Base-by-base conservation (phyloP, 2,329 filamentous ascomycete genomes). In the Aspergillus transmontanensis region DNA sequence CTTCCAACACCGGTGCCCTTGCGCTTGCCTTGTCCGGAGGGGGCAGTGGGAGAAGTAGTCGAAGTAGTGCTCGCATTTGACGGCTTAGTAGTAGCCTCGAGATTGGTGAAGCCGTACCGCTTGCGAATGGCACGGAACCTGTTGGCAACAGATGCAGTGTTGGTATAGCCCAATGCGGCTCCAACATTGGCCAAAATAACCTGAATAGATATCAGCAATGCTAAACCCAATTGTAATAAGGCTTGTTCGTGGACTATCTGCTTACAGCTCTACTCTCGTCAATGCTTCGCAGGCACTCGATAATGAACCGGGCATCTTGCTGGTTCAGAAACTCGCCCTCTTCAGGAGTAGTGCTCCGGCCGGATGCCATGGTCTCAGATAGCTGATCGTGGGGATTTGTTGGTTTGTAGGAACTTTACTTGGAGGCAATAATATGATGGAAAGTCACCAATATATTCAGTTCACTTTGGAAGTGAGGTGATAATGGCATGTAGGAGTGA, bases 151-250 rank as follows among this genome's bases (percentile, higher is more conserved):
- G 72, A 75, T 7, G 55, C 62, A 14, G 67, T 61, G 57, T 76
- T 76, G 58, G 59, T 69, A 59, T 77, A 76, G 1, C 65, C 66
- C 9, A 77, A 41, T 0, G 66, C 65, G 11, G 61, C 51, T 9
- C 70, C 72, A 14, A 76, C 72, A 1, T 65, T 66, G 19, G 36
- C 41, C 26, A 75, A 63, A 36, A 75, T 72, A 21, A 77, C 67
- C 75, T 76, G 50, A 4, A 21, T 0, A 19, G 41, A n/a, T 45
- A 30, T 64, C 30, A 53, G 59, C 39, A 32, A 39, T 19, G 19
- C 11, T 36, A 34, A 21, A 10, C 53, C 28, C 14, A 19, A 11
- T 2, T 9, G 21, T 1, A 46, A 3, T 26, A 16, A n/a, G 12
- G 11, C 3, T 11, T 23, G 1, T 21, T 6, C 10, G 46, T 39